Conservation (phyloP, 768 basidiomycete species). For the Podaxis pistillaris region DNA sequence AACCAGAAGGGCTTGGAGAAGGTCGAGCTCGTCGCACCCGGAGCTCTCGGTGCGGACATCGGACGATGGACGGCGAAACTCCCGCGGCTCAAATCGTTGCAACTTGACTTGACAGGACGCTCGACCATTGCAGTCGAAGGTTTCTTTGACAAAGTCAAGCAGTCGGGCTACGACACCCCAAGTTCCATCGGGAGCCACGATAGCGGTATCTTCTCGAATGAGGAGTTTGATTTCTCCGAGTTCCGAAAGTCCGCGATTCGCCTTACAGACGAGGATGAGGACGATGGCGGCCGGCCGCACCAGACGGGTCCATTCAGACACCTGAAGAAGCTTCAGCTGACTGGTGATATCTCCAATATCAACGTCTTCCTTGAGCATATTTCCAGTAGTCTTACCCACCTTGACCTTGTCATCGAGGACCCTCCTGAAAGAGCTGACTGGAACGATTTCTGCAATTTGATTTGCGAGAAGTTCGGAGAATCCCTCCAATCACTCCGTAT, state of each 20-base stretch:
- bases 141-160: conserved; percentile 70
- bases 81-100: conserved; percentile 58
- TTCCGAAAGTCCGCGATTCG: conserved; percentile 68
- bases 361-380: conserved; percentile 71
- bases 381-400: conserved; percentile 57
- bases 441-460: conserved; percentile 64
- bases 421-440: conserved; percentile 74
- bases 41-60: conserved; percentile 67
- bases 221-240: conserved; percentile 75
- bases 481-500: conserved; percentile 62
- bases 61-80: conserved; percentile 73
- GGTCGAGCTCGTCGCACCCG: conserved; percentile 67
- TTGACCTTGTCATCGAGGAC: conserved; percentile 79
- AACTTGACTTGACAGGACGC: conserved; percentile 70
- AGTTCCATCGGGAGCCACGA: conserved; percentile 66
- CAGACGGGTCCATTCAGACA: conserved; percentile 52
- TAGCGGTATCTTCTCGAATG: conserved; percentile 75
- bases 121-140: conserved; percentile 72
- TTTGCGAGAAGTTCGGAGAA: conserved; percentile 60
- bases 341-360: conserved; percentile 69
- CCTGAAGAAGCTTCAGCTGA: conserved; percentile 61
- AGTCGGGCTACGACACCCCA: conserved; percentile 71
- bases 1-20: conserved; percentile 61
- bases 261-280: conserved; percentile 58
- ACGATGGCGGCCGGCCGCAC: neutral